phyloP scores from a whole-genome alignment of 441 rosid species.

The Arabidopsis lyrata region DNA sequence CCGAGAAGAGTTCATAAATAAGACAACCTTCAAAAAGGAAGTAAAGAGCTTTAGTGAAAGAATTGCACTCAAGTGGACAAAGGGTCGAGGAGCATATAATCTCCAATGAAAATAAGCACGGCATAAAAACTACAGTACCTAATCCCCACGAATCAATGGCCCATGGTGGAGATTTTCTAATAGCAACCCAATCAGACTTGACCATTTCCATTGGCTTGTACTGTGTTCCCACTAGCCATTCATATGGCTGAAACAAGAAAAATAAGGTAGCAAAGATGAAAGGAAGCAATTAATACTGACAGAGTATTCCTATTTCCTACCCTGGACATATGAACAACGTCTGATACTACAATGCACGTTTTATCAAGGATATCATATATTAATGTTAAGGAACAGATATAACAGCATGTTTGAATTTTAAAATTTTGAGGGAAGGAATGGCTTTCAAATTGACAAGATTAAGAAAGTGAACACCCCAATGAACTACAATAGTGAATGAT shows the following conservation, averaged over 20 bases:
- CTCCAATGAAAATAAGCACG: not conserved
- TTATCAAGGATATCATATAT: constrained; percentile 9
- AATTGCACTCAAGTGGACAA: constrained; percentile 20
- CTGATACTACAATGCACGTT: constrained; percentile 2
- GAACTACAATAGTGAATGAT: constrained; percentile 28
- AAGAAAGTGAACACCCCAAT: not conserved
- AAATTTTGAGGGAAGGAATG: not conserved
- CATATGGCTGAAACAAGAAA: constrained; percentile 72
- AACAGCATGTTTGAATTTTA: constrained; percentile 4
- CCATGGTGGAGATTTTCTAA: constrained; percentile 99
- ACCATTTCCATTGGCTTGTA: constrained; percentile 92
- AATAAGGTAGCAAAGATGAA: constrained; percentile 32
- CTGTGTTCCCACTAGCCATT: constrained; percentile 93
- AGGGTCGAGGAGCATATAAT: not conserved
- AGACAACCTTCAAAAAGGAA: constrained; percentile 73
- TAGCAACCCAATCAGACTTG: constrained; percentile 91
- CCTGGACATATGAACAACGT: constrained; percentile 12
- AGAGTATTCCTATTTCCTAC: constrained; percentile 18
- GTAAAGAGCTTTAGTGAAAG: constrained; percentile 30
- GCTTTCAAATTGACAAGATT: constrained; percentile 15
- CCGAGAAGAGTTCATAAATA: constrained; percentile 93
- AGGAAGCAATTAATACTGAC: constrained; percentile 18
- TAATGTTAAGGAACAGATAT: not conserved
- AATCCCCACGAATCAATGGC: constrained; percentile 99
- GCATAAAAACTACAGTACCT: constrained; percentile 54